These are phyloP conservation scores for Ulvella scutata DNA, from an alignment of 139 green algal genomes.

Conservation along the genomic window DNA sequence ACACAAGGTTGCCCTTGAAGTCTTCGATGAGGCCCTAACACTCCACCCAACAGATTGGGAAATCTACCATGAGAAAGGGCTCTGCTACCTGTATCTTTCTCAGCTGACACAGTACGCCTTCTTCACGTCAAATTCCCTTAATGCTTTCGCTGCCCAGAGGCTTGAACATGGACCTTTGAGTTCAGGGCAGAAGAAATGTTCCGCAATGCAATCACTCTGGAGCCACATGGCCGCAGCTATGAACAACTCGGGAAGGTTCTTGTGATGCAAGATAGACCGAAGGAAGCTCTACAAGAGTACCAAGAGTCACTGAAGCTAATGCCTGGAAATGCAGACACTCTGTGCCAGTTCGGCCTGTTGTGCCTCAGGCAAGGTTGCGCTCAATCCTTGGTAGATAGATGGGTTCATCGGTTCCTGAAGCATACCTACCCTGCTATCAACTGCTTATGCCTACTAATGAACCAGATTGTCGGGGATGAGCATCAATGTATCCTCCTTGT, in stretches of 20 bases:
- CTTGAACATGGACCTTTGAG: background rate
- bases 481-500: too few species aligned
- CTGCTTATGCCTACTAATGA: too few species aligned
- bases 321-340: constrained; percentile 54
- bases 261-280: constrained; percentile 23
- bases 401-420: too few species aligned
- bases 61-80: constrained; percentile 56
- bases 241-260: constrained; percentile 46
- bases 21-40: constrained; percentile 55
- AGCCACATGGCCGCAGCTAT: constrained; percentile 55
- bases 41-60: constrained; percentile 52
- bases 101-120: background rate
- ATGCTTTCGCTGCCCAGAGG: background rate
- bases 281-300: constrained; percentile 14
- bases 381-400: too few species aligned
- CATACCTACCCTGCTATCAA: too few species aligned
- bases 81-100: constrained; percentile 41
- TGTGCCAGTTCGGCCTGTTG: constrained; percentile 55
- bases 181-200: constrained; percentile 44
- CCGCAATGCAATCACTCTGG: constrained; percentile 35
- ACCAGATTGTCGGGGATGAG: too few species aligned
- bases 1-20: constrained; percentile 46
- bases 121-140: background rate
- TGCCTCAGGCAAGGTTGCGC: constrained; percentile 30
- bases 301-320: constrained; percentile 39